Percentiles rank a stretch among this genome's conserved stretches.
Conservation (phyloP, 805 yeast genomes). For the Barnettozyma sucrosica region DNA sequence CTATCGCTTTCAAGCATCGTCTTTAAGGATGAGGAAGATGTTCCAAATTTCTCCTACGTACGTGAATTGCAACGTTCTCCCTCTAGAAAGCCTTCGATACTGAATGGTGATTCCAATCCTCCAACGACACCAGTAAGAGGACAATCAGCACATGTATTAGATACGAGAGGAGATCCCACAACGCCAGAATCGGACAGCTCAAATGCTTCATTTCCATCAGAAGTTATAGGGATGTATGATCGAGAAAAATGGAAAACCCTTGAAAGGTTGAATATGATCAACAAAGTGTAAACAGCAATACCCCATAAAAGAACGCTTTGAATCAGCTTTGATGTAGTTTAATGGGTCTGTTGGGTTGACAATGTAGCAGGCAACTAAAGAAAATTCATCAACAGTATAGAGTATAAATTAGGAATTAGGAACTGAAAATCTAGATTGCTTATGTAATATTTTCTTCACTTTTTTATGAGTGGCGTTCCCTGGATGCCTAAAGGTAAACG, state of each 20-base stretch:
- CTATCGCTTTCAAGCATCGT: conserved; percentile 24
- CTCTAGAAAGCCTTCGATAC: conserved; percentile 2
- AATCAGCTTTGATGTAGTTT: background rate
- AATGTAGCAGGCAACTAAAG: too few relatives aligned
- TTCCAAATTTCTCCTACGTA: conserved; percentile 21
- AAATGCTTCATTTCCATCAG: conserved; percentile 45
- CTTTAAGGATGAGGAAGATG: conserved; percentile 15
- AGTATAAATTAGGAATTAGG: background rate
- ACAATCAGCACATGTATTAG: background rate
- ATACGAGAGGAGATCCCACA: conserved; percentile 27
- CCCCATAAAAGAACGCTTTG: background rate
- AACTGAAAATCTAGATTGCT: background rate
- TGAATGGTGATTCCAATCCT: background rate
- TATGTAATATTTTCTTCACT: background rate
- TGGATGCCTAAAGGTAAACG: background rate
- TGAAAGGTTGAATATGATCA: conserved; percentile 30
- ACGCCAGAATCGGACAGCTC: conserved; percentile 32
- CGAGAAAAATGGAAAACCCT: conserved; percentile 59
- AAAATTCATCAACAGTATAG: too few relatives aligned
- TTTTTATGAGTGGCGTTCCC: background rate
- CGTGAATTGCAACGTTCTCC: conserved; percentile 24
- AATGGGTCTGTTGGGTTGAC: too few relatives aligned
- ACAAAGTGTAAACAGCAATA: background rate
- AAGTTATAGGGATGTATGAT: conserved; percentile 59
- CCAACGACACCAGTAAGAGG: conserved; percentile 12